Conservation (phyloP, 164 flowering plant species). For the Pachysandra terminalis region DNA sequence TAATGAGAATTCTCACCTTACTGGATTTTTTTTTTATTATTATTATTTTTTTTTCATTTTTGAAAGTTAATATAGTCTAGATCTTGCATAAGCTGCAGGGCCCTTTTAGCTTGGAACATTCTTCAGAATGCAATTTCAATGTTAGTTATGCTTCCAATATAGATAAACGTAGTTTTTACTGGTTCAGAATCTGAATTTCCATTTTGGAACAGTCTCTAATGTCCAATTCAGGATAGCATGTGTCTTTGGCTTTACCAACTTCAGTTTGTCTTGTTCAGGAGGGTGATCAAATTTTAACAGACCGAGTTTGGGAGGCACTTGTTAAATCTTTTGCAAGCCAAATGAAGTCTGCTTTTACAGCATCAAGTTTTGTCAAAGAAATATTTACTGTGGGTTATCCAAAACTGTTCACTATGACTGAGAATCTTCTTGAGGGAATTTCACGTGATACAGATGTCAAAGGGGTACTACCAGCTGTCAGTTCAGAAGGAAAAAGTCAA, state of each 20-base stretch:
- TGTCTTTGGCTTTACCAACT: conserved; percentile 5
- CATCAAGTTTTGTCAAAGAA: conserved; percentile 97
- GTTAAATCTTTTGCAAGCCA: conserved; percentile 85
- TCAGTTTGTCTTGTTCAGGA: conserved; percentile 46
- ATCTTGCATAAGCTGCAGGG: too few species aligned
- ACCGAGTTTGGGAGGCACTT: conserved; percentile 93
- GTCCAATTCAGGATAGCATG: not conserved
- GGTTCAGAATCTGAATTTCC: not conserved
- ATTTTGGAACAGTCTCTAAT: not conserved
- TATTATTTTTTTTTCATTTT: too few species aligned
- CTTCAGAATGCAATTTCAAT: too few species aligned
- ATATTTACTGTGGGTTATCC: conserved; percentile 87
- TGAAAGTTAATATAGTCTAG: too few species aligned
- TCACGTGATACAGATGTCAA: conserved; percentile 89
- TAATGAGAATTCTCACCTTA: too few species aligned
- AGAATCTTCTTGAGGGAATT: conserved; percentile 87
- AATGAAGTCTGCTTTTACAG: conserved; percentile 85
- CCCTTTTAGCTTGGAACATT: too few species aligned
- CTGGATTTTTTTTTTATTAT: too few species aligned
- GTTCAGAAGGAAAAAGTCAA: conserved; percentile 69
- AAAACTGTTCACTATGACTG: conserved; percentile 71
- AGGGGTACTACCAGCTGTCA: conserved; percentile 86
- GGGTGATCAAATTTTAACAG: conserved; percentile 81
- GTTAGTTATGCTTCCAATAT: too few species aligned
- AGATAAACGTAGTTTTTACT: too few species aligned